These are phyloP conservation scores for Arachnomyces sp. DNA, from an alignment of 2,329 filamentous ascomycete species.

Conservation along the genomic window DNA sequence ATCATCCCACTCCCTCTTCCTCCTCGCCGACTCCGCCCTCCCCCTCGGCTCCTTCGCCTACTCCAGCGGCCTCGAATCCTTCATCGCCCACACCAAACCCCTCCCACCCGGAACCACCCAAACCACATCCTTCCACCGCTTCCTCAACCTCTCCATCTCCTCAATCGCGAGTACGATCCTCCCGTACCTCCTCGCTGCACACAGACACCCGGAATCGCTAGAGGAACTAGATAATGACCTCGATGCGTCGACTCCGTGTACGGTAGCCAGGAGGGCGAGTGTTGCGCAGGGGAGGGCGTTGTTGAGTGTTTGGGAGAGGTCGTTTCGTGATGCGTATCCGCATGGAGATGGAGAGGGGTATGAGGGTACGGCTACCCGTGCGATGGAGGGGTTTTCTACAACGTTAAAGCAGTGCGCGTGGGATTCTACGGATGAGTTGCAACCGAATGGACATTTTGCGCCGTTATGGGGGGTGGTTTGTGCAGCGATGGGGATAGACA, in stretches of 20 bases:
- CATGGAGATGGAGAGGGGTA: conserved; percentile 1
- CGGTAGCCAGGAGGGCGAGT: conserved; percentile 53
- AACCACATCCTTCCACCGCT: conserved; percentile 43
- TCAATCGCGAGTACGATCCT: conserved; percentile 52
- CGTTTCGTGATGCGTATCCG: conserved; percentile 34
- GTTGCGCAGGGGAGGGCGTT: conserved; percentile 53
- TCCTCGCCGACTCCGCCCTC: conserved; percentile 56
- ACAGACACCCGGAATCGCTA: conserved; percentile 42
- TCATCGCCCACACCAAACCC: conserved; percentile 48
- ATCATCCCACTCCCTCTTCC: conserved; percentile 46
- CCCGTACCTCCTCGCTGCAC: conserved; percentile 51
- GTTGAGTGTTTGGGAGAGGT: conserved; percentile 52
- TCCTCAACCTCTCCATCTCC: conserved; percentile 49
- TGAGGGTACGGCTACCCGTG: conserved; percentile 13
- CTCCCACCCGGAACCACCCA: conserved; percentile 24
- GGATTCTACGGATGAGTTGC: conserved; percentile 24
- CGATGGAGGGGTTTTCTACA: conserved; percentile 31
- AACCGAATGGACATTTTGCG: conserved; percentile 48
- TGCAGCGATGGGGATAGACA: conserved; percentile 43
- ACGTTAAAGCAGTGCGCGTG: conserved; percentile 26
- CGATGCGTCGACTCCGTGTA: conserved; percentile 55
- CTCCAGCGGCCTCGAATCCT: conserved; percentile 56
- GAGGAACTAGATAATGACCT: conserved; percentile 53
- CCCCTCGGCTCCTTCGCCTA: conserved; percentile 59
- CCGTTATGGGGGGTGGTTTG: conserved; percentile 54